Conservation (phyloP, 345 rosid genomes). For the Nephelium lappaceum region DNA sequence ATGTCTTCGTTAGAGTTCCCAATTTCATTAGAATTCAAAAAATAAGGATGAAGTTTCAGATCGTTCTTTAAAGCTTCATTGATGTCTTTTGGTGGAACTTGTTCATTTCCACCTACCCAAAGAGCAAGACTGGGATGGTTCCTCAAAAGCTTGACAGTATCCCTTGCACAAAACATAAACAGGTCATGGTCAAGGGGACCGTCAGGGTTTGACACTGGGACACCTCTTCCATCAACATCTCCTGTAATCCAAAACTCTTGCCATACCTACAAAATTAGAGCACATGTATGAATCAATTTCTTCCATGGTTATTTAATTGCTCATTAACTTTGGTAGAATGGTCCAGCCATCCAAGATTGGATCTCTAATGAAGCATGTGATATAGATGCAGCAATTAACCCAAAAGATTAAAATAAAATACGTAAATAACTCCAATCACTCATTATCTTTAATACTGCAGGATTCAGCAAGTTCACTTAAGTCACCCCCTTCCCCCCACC, state of each 20-base stretch:
- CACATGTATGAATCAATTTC: conserved; percentile 7
- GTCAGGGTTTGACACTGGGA: conserved; percentile 82
- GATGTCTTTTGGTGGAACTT: conserved; percentile 90
- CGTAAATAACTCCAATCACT: not conserved
- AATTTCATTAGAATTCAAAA: conserved; percentile 33
- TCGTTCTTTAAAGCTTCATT: conserved; percentile 75
- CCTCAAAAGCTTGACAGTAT: conserved; percentile 90
- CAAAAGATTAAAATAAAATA: not conserved
- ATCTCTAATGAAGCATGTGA: not conserved
- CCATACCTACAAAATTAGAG: conserved; percentile 73
- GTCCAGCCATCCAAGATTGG: conserved; percentile 1
- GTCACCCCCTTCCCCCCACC: not conserved
- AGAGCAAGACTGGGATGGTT: conserved; percentile 95
- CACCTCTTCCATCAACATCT: conserved; percentile 96
- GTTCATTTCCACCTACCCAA: conserved; percentile 99
- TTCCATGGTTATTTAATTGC: not conserved
- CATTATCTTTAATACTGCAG: not conserved
- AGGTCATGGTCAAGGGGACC: conserved; percentile 96
- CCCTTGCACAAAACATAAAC: conserved; percentile 86
- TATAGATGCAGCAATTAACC: not conserved
- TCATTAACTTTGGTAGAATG: not conserved
- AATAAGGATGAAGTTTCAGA: conserved; percentile 80
- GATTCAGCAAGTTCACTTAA: not conserved
- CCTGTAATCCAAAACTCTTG: conserved; percentile 99
- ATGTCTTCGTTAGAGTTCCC: conserved; percentile 22